Conservation (phyloP, 2,329 filamentous ascomycete genomes). For the Rutstroemia sp. region DNA sequence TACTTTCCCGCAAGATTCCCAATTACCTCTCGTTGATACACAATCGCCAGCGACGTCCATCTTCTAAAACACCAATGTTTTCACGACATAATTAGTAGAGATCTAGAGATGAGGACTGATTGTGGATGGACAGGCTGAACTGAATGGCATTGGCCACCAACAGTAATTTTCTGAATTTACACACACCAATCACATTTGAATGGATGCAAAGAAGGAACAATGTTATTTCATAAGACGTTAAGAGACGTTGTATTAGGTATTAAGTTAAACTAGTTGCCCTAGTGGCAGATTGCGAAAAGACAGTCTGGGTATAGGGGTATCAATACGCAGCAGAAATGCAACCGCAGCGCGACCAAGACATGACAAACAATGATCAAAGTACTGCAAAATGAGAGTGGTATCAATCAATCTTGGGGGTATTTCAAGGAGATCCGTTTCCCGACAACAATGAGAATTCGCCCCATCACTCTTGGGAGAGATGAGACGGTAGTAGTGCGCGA, state of each 20-base stretch:
- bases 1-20: too few species aligned
- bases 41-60: too few species aligned
- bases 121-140: not conserved
- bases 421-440: constrained; percentile 31
- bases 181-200: not conserved
- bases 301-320: constrained; percentile 35
- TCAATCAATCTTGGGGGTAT: constrained; percentile 32
- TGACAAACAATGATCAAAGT: constrained; percentile 24
- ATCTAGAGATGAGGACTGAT: too few species aligned
- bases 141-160: not conserved
- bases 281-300: constrained; percentile 33
- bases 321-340: constrained; percentile 30
- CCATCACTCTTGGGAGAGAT: not conserved
- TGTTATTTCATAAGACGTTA: constrained; percentile 11
- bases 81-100: too few species aligned
- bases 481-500: constrained; percentile 3
- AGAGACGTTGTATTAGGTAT: constrained; percentile 31
- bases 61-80: too few species aligned
- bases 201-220: not conserved
- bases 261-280: constrained; percentile 29
- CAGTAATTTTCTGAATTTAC: not conserved
- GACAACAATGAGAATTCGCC: constrained; percentile 23
- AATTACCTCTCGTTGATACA: too few species aligned
- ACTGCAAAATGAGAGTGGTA: constrained; percentile 33
- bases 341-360: constrained; percentile 18